phyloP scores from a whole-genome alignment of 805 yeast species.

The Sugiyamaella valdiviana region DNA sequence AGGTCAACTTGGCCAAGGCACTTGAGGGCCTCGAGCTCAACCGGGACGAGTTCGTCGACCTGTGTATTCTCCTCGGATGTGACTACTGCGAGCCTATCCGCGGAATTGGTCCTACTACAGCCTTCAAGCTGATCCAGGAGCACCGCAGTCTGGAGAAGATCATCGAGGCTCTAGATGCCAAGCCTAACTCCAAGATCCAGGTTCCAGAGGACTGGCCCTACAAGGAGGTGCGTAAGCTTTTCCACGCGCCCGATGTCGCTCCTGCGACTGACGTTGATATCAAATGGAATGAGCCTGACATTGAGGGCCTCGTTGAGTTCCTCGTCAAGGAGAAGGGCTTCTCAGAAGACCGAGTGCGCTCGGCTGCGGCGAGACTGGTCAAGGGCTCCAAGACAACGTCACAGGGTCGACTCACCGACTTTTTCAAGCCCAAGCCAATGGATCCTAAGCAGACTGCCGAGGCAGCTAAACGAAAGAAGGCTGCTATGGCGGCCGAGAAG shows the following conservation, averaged over 20 bases:
- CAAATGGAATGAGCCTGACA: constrained; percentile 87
- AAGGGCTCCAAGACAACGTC: constrained; percentile 80
- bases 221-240: constrained; percentile 77
- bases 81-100: constrained; percentile 94
- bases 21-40: constrained; percentile 74
- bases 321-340: constrained; percentile 87
- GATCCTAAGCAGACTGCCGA: constrained; percentile 34
- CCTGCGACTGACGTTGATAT: constrained; percentile 55
- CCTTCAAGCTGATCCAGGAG: constrained; percentile 79
- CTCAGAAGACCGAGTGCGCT: constrained; percentile 82
- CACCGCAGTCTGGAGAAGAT: constrained; percentile 76
- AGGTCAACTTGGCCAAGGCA: constrained; percentile 61
- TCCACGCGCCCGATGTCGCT: constrained; percentile 73
- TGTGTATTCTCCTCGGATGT: constrained; percentile 91
- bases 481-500: constrained; percentile 9
- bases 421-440: constrained; percentile 63
- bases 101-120: constrained; percentile 96
- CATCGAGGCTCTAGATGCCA: constrained; percentile 50
- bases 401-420: constrained; percentile 90
- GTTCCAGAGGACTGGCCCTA: constrained; percentile 95
- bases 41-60: constrained; percentile 70
- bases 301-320: constrained; percentile 72
- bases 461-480: constrained; percentile 18
- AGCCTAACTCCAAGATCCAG: constrained; percentile 57
- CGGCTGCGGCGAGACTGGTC: constrained; percentile 78